Evolutionary conservation across 2,329 filamentous ascomycete species (phyloP).

Genomic region (Botrytis paeoniae): DNA sequence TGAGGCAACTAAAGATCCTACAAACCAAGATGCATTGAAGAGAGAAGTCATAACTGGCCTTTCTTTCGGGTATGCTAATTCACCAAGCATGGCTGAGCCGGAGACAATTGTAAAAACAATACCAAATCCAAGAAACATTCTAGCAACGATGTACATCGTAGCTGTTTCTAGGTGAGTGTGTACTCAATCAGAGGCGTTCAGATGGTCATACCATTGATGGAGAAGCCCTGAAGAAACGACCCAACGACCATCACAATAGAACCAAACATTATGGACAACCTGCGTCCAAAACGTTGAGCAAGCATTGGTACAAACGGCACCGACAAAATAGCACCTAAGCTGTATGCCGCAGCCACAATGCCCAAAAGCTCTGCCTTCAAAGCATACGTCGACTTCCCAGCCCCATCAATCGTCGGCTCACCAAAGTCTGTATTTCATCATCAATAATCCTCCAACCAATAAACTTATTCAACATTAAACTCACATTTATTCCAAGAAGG

Average conservation of each 20-base stretch:
- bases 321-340: slow-evolving; percentile 52
- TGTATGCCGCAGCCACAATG: slow-evolving; percentile 47
- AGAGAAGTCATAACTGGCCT: slow-evolving; percentile 51
- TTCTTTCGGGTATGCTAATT: slow-evolving; percentile 54
- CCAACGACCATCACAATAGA: slow-evolving; percentile 54
- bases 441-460: not conserved
- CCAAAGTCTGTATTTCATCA: slow-evolving; percentile 10
- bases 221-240: slow-evolving; percentile 52
- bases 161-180: slow-evolving; percentile 32
- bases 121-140: slow-evolving; percentile 52
- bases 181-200: slow-evolving; percentile 38
- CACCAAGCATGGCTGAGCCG: slow-evolving; percentile 52
- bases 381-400: slow-evolving; percentile 5
- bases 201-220: slow-evolving; percentile 19
- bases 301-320: slow-evolving; percentile 52
- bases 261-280: slow-evolving; percentile 54
- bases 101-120: slow-evolving; percentile 52
- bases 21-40: slow-evolving; percentile 53
- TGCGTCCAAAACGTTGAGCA: slow-evolving; percentile 49
- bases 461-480: not conserved
- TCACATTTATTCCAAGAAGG: slow-evolving; percentile 37
- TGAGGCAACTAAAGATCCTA: slow-evolving; percentile 28
- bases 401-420: slow-evolving; percentile 1
- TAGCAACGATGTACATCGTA: slow-evolving; percentile 52
- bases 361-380: slow-evolving; percentile 17